Evolutionary conservation across 2,329 filamentous ascomycete genomes (phyloP).

Genomic region (Pyricularia sp.): DNA sequence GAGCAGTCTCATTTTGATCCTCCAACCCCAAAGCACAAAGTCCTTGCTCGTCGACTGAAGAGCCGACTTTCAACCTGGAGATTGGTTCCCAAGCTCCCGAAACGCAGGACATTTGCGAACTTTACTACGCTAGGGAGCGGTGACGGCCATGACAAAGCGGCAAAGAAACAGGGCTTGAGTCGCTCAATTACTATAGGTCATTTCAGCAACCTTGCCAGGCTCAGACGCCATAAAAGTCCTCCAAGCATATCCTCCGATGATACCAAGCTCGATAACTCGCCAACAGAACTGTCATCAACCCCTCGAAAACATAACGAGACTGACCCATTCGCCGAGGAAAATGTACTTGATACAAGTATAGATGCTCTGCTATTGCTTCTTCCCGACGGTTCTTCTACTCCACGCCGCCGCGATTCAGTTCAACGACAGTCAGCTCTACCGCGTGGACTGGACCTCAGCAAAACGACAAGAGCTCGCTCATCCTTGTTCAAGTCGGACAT

Average conservation of each 20-base stretch:
- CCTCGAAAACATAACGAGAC: background rate
- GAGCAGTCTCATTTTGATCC: background rate
- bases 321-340: conserved; percentile 2
- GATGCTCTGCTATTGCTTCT: background rate
- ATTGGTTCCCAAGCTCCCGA: background rate
- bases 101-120: background rate
- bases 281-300: background rate
- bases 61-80: conserved; percentile 3
- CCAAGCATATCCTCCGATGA: background rate
- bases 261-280: background rate
- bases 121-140: background rate
- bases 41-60: background rate
- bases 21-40: conserved; percentile 3
- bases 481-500: background rate
- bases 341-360: conserved; percentile 2
- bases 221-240: background rate
- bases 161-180: background rate
- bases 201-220: background rate
- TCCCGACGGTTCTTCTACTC: background rate
- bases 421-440: background rate
- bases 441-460: background rate
- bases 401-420: background rate
- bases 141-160: background rate
- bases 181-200: background rate
- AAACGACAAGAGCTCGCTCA: background rate